Percentiles rank a stretch among this genome's conserved stretches.
Conservation (phyloP, 371 early-diverging fungal species). For the Rhizopus sp. region DNA sequence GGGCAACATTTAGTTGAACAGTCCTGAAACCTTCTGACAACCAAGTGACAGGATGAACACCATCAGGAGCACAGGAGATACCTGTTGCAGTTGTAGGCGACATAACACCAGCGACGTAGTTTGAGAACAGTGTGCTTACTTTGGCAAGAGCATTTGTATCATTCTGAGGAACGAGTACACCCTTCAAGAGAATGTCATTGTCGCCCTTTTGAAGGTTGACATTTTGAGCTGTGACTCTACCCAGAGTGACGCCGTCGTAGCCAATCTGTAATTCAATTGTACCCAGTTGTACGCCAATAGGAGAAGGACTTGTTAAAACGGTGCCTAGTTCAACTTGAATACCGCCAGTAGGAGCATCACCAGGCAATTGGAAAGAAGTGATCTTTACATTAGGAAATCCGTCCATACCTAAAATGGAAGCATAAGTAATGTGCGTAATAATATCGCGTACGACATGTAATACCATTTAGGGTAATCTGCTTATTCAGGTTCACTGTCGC, state of each 20-base stretch:
- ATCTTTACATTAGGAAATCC: conserved; percentile 60
- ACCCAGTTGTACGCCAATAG: conserved; percentile 62
- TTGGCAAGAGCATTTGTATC: conserved; percentile 47
- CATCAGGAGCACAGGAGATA: conserved; percentile 63
- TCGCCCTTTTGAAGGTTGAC: conserved; percentile 50
- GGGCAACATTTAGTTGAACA: conserved; percentile 53
- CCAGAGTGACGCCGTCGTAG: conserved; percentile 53
- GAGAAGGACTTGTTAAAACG: conserved; percentile 58
- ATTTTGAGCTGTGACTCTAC: conserved; percentile 48
- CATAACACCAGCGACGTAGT: conserved; percentile 53
- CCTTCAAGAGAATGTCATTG: conserved; percentile 56
- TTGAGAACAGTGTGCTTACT: conserved; percentile 55
- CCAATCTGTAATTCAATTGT: conserved; percentile 56
- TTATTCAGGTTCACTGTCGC: conserved; percentile 48
- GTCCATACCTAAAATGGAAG: conserved; percentile 44
- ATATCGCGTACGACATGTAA: neutral
- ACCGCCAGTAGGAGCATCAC: conserved; percentile 61
- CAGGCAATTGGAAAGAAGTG: conserved; percentile 57
- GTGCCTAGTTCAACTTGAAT: conserved; percentile 59
- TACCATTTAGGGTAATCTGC: conserved; percentile 38
- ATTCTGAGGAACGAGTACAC: conserved; percentile 52
- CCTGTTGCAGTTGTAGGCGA: conserved; percentile 57
- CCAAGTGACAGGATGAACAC: conserved; percentile 58
- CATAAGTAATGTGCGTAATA: neutral
- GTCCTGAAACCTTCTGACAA: conserved; percentile 58